Percentiles rank a stretch among this genome's conserved stretches.
These are phyloP conservation scores for Neophaeococcomyces aloes DNA, from an alignment of 2,329 filamentous ascomycete species.

Conservation along the genomic window DNA sequence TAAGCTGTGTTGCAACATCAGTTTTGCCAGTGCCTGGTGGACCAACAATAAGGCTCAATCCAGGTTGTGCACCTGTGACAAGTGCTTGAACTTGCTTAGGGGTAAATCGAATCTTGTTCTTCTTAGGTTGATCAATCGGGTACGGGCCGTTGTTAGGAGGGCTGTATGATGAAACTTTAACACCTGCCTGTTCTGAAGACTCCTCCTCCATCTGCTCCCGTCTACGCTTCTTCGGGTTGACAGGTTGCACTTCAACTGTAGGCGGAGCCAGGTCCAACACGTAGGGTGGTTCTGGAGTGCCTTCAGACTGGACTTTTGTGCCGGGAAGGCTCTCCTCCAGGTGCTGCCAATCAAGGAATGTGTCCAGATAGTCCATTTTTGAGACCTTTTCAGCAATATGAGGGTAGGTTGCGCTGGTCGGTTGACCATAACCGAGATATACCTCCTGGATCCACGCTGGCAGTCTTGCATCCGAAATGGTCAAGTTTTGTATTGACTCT, in stretches of 20 bases:
- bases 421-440: conserved; percentile 94
- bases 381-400: conserved; percentile 66
- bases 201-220: conserved; percentile 61
- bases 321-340: conserved; percentile 81
- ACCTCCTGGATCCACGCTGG: conserved; percentile 93
- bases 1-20: conserved; percentile 97
- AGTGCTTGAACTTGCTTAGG: conserved; percentile 86
- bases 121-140: conserved; percentile 67
- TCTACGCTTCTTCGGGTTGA: conserved; percentile 72
- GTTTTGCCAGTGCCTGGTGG: conserved; percentile 97
- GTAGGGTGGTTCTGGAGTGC: conserved; percentile 71
- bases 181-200: conserved; percentile 37
- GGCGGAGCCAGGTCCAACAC: conserved; percentile 58
- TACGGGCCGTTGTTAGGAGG: conserved; percentile 85
- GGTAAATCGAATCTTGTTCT: conserved; percentile 80
- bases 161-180: conserved; percentile 83
- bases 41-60: conserved; percentile 85
- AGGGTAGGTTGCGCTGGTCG: conserved; percentile 75
- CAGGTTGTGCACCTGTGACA: conserved; percentile 84
- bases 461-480: conserved; percentile 72
- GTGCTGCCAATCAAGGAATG: conserved; percentile 92
- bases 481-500: conserved; percentile 78
- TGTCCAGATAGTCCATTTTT: conserved; percentile 82
- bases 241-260: conserved; percentile 33
- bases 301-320: conserved; percentile 69